Conservation (phyloP, 2,329 filamentous ascomycete genomes). For the Chalaropsis ovoidea region DNA sequence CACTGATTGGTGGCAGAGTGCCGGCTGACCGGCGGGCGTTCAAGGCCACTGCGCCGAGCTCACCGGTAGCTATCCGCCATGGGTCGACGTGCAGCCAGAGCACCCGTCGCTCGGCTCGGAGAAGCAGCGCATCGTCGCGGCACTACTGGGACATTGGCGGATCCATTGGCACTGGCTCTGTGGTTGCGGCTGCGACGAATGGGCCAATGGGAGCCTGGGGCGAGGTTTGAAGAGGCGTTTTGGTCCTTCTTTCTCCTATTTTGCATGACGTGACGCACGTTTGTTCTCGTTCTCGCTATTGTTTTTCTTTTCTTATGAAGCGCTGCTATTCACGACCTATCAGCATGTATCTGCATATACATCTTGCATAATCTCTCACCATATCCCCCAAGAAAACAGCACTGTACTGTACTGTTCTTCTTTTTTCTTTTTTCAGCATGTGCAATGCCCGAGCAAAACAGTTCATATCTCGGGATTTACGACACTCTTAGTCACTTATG, state of each 20-base stretch:
- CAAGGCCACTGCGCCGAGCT: slow-evolving; percentile 44
- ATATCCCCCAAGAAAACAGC: not conserved
- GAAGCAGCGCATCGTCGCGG: slow-evolving; percentile 60
- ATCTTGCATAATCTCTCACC: not conserved
- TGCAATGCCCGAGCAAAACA: not conserved
- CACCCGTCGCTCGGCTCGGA: slow-evolving; percentile 59
- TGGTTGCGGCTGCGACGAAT: slow-evolving; percentile 43
- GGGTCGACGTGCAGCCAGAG: slow-evolving; percentile 75
- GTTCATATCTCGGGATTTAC: not conserved
- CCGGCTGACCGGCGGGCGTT: slow-evolving; percentile 48
- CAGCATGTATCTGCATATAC: not conserved
- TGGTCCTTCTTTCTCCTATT: not conserved
- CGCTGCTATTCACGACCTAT: not conserved
- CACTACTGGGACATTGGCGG: slow-evolving; percentile 91
- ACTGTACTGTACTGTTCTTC: not conserved
- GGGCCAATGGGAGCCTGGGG: slow-evolving; percentile 70
- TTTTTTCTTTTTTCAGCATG: not conserved
- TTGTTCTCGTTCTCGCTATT: not conserved
- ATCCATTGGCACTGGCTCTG: slow-evolving; percentile 64
- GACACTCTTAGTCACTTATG: not conserved
- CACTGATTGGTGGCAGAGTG: slow-evolving; percentile 57
- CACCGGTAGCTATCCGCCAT: slow-evolving; percentile 41
- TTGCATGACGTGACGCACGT: not conserved
- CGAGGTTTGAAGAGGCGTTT: slow-evolving; percentile 44
- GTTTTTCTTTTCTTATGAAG: slow-evolving; percentile 2